phyloP scores from a whole-genome alignment of 202 grass and related monocot genomes.

The Hordeum pubiflorum region DNA sequence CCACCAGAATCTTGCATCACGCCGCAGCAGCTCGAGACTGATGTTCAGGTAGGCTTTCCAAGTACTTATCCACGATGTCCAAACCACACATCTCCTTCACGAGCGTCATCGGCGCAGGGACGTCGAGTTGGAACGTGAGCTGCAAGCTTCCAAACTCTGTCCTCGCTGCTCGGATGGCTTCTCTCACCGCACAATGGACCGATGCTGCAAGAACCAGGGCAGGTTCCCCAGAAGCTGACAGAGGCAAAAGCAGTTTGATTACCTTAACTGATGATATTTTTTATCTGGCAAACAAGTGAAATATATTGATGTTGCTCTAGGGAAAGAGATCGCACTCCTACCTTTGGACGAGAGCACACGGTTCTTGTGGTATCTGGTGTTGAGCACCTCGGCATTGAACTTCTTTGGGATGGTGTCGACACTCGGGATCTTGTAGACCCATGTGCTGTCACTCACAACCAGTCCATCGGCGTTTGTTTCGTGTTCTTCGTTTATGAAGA shows the following conservation, averaged over 20 bases:
- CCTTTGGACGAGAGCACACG: constrained; percentile 75
- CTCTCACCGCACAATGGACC: constrained; percentile 47
- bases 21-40: background rate
- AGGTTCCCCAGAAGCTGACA: constrained; percentile 54
- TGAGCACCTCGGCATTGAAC: constrained; percentile 58
- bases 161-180: constrained; percentile 52
- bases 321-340: background rate
- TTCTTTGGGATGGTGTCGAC: constrained; percentile 56
- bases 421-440: constrained; percentile 66
- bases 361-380: constrained; percentile 52
- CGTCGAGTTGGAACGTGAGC: constrained; percentile 38
- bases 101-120: constrained; percentile 58
- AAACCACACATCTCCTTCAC: constrained; percentile 72
- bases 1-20: background rate
- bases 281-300: background rate
- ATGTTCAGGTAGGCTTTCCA: constrained; percentile 18
- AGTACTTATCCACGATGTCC: constrained; percentile 57
- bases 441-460: constrained; percentile 52
- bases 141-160: constrained; percentile 31
- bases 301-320: background rate
- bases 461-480: constrained; percentile 44
- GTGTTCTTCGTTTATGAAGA: constrained; percentile 47
- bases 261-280: background rate
- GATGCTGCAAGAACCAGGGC: constrained; percentile 51
- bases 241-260: background rate